Evolutionary conservation across 352 stramenopile species (phyloP).

Genomic region (Phytophthora cryptogea): DNA sequence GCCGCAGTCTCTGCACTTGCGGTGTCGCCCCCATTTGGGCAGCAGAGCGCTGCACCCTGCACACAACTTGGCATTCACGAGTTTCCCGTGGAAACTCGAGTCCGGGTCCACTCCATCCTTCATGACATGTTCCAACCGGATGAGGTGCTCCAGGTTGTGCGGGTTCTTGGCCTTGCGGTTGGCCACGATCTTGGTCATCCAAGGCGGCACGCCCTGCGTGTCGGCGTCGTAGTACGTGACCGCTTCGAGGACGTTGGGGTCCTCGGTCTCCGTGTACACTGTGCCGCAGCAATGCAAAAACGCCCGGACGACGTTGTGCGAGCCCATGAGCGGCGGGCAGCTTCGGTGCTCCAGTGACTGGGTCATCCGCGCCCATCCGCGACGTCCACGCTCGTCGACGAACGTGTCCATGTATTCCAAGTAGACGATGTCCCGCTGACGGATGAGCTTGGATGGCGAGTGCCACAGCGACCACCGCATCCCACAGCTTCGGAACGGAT

Average conservation of each 20-base stretch:
- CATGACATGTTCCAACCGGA: constrained; percentile 58
- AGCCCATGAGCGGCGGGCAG: constrained; percentile 54
- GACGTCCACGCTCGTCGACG: constrained; percentile 53
- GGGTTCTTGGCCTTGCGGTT: constrained; percentile 64
- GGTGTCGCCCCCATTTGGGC: constrained; percentile 46
- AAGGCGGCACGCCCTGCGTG: constrained; percentile 60
- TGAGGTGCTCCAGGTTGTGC: constrained; percentile 63
- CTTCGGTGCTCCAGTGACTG: constrained; percentile 71
- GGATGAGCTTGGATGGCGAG: constrained; percentile 60
- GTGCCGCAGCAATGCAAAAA: constrained; percentile 63
- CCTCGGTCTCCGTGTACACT: constrained; percentile 62
- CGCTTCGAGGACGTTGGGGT: constrained; percentile 54
- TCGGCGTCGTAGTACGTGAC: constrained; percentile 66
- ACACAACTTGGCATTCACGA: constrained; percentile 43
- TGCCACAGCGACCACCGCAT: constrained; percentile 73
- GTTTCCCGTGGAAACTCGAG: constrained; percentile 38
- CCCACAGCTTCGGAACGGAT: constrained; percentile 57
- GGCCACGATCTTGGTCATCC: constrained; percentile 68
- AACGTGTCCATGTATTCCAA: constrained; percentile 75
- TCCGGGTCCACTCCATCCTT: constrained; percentile 57
- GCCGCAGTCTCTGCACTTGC: constrained; percentile 64
- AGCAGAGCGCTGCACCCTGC: constrained; percentile 51
- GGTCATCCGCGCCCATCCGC: constrained; percentile 63
- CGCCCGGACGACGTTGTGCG: constrained; percentile 60
- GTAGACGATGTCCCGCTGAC: constrained; percentile 64